Evolutionary conservation across 1,284 basidiomycete species (phyloP).

Genomic region (Thelephora terrestris): DNA sequence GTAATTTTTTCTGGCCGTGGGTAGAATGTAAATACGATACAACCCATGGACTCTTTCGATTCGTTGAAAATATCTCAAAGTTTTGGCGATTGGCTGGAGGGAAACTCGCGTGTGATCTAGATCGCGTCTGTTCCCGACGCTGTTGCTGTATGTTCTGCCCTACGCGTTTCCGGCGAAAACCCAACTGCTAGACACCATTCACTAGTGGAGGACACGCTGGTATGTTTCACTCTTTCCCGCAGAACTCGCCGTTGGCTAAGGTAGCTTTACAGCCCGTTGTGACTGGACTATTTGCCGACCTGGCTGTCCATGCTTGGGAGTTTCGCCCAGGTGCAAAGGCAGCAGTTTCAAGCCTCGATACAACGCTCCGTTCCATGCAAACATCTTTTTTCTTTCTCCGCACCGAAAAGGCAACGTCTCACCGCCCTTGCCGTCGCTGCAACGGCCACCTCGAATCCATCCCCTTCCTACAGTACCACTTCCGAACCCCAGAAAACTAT

Average conservation of each 20-base stretch:
- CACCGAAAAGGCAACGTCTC: not conserved
- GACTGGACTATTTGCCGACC: conserved; percentile 27
- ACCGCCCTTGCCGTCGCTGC: not conserved
- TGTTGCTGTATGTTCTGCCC: not conserved
- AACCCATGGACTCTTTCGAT: too few species aligned
- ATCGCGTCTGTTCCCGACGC: not conserved
- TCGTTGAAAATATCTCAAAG: not conserved
- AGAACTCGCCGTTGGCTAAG: not conserved
- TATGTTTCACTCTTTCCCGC: not conserved
- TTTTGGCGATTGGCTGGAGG: not conserved
- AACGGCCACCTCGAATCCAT: not conserved
- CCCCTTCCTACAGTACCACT: too few species aligned
- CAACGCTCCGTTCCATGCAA: conserved; percentile 2
- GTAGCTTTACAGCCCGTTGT: conserved; percentile 14
- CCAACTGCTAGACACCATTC: not conserved
- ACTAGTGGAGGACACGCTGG: not conserved
- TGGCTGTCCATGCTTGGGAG: conserved; percentile 67
- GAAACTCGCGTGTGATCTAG: not conserved
- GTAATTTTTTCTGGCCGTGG: too few species aligned
- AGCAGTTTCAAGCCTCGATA: conserved; percentile 31
- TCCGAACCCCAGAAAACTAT: too few species aligned
- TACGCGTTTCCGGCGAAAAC: not conserved
- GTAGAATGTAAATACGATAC: too few species aligned
- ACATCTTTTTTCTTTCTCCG: not conserved
- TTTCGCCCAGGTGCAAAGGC: conserved; percentile 43